A percentile compares a stretch with the other conserved stretches of the same genome.
Conservation (phyloP, 164 flowering plant genomes). For the Warburgia ugandensis region DNA sequence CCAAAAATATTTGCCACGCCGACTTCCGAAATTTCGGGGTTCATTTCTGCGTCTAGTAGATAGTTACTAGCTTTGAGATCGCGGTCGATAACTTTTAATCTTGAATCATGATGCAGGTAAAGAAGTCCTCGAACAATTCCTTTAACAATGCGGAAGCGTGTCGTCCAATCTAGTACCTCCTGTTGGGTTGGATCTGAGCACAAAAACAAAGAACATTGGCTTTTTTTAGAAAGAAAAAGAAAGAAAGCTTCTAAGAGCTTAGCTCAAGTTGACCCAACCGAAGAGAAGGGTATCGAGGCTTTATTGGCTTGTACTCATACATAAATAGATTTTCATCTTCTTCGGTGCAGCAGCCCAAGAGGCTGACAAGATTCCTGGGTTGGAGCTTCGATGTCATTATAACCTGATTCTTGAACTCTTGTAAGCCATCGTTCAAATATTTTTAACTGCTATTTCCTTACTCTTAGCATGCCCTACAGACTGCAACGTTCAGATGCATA, state of each 20-base stretch:
- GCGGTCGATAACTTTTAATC: conserved; percentile 40
- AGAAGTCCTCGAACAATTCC: conserved; percentile 50
- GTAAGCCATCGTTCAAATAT: conserved; percentile 5
- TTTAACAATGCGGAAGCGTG: conserved; percentile 16
- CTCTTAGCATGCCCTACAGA: too few species aligned
- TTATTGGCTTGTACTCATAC: conserved; percentile 14
- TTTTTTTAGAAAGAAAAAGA: too few species aligned
- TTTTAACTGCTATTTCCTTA: conserved; percentile 13
- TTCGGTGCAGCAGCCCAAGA: conserved; percentile 11
- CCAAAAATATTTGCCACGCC: too few species aligned
- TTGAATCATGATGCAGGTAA: conserved; percentile 56
- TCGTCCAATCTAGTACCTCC: conserved; percentile 13
- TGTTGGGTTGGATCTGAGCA: neutral
- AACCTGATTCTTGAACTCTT: conserved; percentile 13
- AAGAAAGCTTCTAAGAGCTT: too few species aligned
- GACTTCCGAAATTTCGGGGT: too few species aligned
- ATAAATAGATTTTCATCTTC: conserved; percentile 11
- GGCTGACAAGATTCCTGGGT: conserved; percentile 13
- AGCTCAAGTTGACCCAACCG: too few species aligned
- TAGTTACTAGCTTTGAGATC: too few species aligned
- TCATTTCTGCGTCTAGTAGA: too few species aligned
- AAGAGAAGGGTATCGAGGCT: conserved; percentile 9
- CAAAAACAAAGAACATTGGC: too few species aligned
- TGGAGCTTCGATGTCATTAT: conserved; percentile 10
- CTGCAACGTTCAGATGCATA: too few species aligned